Base-by-base conservation (phyloP, 202 grass and related monocot species). In the Dendrocalamus latiflorus region DNA sequence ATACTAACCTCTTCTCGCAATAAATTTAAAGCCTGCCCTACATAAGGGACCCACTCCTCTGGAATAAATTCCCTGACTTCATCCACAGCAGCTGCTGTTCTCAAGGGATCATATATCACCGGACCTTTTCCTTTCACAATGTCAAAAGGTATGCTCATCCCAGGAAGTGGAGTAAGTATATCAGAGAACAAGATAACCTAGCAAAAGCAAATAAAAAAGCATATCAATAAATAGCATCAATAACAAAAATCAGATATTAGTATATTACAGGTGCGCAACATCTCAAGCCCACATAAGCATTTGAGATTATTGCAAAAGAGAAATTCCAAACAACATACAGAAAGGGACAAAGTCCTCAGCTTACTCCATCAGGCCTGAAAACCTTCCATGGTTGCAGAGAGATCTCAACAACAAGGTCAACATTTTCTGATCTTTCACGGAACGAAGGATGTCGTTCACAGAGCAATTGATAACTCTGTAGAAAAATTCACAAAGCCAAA, bases 121-220 rank as follows among this genome's bases (percentile, higher is more conserved):
- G 95, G 95, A 50, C 95, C 95, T 85, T 95, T 98, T 81, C 95
- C 95, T 84, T 98, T 98, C 36, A 98, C 93, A 81, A 98, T 95
- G 89, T 98, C 95, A 68, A 98, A 98, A 79, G 95, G 90, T 88
- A 98, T 98, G 74, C 93, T 95, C 95, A 98, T 98, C 68, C 95
- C 95, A 72, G 92, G 92, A 86, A 98, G 87, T 81, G 95, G 95
- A 38, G 95, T 98, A 82, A 98, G 91, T 76, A 98, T 98, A 58
- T 98, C 95, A 1, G 95, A 98, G 78, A 98, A 98, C 63, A 98
- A 80, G 49, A 98, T 98, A 81, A 98, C 93, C 95, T 98, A 56
- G 9, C 33, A 50, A 68, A 88, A 75, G 43, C 59, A 86, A 68
- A 67, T 68, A 42, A 71, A 68, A 49, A 34, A 71, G 2, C 28